Percentiles rank a stretch among this genome's conserved stretches.
phyloP scores from a whole-genome alignment of 2,329 filamentous ascomycete genomes.

The Colletotrichum trifolii region DNA sequence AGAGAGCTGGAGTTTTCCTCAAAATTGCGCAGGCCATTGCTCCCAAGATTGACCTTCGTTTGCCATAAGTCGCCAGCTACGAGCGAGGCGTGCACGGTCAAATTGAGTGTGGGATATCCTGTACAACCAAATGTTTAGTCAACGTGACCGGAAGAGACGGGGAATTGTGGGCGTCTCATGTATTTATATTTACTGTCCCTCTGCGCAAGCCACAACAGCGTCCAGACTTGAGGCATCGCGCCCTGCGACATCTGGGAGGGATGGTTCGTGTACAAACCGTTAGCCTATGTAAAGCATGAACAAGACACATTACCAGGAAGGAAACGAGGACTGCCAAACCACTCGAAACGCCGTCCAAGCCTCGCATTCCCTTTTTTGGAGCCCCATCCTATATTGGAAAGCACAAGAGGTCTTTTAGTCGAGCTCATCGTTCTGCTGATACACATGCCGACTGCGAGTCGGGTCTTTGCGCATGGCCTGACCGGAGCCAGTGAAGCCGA shows the following conservation, averaged over 20 bases:
- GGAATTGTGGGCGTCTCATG: slow-evolving; percentile 35
- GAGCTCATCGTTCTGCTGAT: slow-evolving; percentile 80
- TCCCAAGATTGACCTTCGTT: slow-evolving; percentile 51
- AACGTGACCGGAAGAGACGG: slow-evolving; percentile 21
- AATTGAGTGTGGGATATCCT: slow-evolving; percentile 31
- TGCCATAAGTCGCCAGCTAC: slow-evolving; percentile 11
- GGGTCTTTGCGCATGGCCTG: slow-evolving; percentile 96
- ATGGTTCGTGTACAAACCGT: slow-evolving; percentile 30
- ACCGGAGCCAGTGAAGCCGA: slow-evolving; percentile 95
- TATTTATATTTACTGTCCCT: slow-evolving; percentile 31
- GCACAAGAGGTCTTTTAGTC: slow-evolving; percentile 61
- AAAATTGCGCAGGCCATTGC: slow-evolving; percentile 71
- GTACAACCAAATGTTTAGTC: slow-evolving; percentile 35
- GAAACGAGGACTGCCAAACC: slow-evolving; percentile 34
- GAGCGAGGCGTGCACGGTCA: not conserved
- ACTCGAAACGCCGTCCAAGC: slow-evolving; percentile 36
- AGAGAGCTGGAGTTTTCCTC: slow-evolving; percentile 77
- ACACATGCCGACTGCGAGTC: slow-evolving; percentile 83
- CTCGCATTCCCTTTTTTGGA: slow-evolving; percentile 33
- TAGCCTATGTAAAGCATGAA: slow-evolving; percentile 33
- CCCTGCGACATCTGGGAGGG: slow-evolving; percentile 23
- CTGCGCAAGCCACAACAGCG: slow-evolving; percentile 12
- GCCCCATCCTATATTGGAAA: slow-evolving; percentile 40
- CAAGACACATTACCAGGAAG: slow-evolving; percentile 37
- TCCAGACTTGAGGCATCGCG: slow-evolving; percentile 17